Evolutionary conservation across 306 rosid species (phyloP), one percentile per base, ranked within the genome.

Genomic region (Gynostemma pentaphyllum): DNA sequence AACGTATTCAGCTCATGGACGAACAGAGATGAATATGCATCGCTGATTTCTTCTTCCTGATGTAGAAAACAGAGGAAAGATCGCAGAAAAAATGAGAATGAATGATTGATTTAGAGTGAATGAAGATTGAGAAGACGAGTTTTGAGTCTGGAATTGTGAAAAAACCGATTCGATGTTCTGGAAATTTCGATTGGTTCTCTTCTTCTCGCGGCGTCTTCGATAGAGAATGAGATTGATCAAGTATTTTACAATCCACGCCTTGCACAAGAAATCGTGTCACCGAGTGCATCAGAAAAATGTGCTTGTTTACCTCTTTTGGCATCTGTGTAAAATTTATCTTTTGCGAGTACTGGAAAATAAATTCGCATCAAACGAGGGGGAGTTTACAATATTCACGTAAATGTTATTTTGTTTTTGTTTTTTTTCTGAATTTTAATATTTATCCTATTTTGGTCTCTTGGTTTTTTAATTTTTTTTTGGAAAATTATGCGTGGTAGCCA

Each of bases 201-300:
- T n/a, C n/a, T 44, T 34, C 64, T 37, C 47, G 8, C 65, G 48
- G 65, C 65, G 65, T 59, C 34, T 22, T 59, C 32, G 28, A 57
- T 45, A 57, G 64, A 32, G 63, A 22, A 14, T 8, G 44, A 39
- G 57, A 57, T 36, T 57, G 64, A 57, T 57, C 48, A 21, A 59
- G n/a, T n/a, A 36, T 5, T 14, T 60, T 36, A 34, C 63, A 56
- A 34, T 56, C 30, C 9, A 37, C 65, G 48, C 42, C 5, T 12
- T 32, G 45, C 64, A 11, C 46, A 19, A 18, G 44, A 32, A 55
- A 55, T 55, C 26, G 44, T 19, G 8, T 18, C 62, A 29, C n/a
- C 21, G 19, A 32, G 11, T 30, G 37, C 24, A 52, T 54, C 63
- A 18, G 28, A 56, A n/a, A n/a, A n/a, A 56, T 56, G 60, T 34